A percentile compares a stretch with the other conserved stretches of the same genome.
phyloP scores from a whole-genome alignment of 768 basidiomycete genomes.

The Lactarius hatsudake region DNA sequence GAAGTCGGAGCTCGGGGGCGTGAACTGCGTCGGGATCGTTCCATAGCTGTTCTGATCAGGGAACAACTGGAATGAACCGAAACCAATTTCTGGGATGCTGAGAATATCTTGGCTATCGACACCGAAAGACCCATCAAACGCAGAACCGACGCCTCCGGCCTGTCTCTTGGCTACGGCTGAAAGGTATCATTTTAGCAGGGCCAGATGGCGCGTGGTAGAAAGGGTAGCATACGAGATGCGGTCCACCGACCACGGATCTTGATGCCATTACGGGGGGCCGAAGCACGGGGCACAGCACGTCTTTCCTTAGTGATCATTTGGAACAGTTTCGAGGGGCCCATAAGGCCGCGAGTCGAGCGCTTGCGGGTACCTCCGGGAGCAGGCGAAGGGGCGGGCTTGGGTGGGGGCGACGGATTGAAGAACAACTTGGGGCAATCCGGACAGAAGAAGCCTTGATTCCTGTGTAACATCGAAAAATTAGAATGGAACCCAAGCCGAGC shows the following conservation, averaged over 20 bases:
- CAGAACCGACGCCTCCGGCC: conserved; percentile 28
- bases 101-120: conserved; percentile 41
- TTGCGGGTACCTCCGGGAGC: conserved; percentile 19
- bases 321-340: conserved; percentile 27
- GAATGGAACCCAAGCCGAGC: not conserved
- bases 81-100: conserved; percentile 36
- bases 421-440: conserved; percentile 35
- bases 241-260: conserved; percentile 32
- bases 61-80: conserved; percentile 40
- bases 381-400: conserved; percentile 15
- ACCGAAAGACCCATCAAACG: conserved; percentile 38
- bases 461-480: conserved; percentile 1
- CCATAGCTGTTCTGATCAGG: conserved; percentile 39
- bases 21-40: conserved; percentile 9
- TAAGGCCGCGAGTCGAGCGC: conserved; percentile 18
- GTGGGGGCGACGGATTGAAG: conserved; percentile 16
- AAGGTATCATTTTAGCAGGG: not conserved
- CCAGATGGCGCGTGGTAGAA: not conserved
- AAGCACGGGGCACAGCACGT: conserved; percentile 14
- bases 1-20: conserved; percentile 19
- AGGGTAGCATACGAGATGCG: conserved; percentile 25
- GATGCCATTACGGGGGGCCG: conserved; percentile 9
- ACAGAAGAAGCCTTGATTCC: conserved; percentile 37
- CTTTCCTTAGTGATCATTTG: conserved; percentile 25
- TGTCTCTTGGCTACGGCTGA: conserved; percentile 19